A percentile compares a stretch with the other conserved stretches of the same genome.
Evolutionary conservation across 768 basidiomycete species (phyloP).

Genomic region (Calvatia gigantea): DNA sequence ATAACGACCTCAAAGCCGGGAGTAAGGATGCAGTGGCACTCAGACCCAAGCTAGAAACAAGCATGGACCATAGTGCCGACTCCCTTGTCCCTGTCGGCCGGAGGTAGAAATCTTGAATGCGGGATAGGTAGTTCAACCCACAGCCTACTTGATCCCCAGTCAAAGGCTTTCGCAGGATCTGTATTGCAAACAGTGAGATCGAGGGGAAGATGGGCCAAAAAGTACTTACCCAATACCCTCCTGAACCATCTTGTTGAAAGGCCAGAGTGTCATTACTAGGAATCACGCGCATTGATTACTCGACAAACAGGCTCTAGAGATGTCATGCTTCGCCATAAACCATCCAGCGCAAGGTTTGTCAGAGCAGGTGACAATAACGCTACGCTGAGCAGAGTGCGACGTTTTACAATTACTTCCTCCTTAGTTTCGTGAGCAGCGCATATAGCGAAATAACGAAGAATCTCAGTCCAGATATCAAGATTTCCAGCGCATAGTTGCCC

Average conservation of each 20-base stretch:
- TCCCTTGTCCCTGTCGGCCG: not conserved
- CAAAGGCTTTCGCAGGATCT: not conserved
- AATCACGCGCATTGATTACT: not conserved
- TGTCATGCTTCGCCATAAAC: conserved; percentile 1
- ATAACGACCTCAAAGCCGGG: not conserved
- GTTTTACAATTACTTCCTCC: not conserved
- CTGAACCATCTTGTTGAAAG: not conserved
- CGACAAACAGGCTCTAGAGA: not conserved
- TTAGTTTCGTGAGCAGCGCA: not conserved
- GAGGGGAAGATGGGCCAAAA: not conserved
- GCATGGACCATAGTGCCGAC: not conserved
- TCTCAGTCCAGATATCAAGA: not conserved
- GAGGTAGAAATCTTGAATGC: not conserved
- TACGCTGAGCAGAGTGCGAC: not conserved
- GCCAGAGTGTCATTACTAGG: not conserved
- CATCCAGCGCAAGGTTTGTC: not conserved
- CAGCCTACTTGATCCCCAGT: not conserved
- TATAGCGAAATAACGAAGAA: not conserved
- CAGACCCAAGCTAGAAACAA: not conserved
- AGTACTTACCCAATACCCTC: conserved; percentile 1
- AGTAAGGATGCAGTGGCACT: not conserved
- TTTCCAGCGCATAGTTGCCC: not conserved
- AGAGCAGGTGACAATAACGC: not conserved
- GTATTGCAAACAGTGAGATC: not conserved
- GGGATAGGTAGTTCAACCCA: not conserved